Base-by-base conservation (phyloP, 768 basidiomycete genomes). In the Lactifluus piperatus region DNA sequence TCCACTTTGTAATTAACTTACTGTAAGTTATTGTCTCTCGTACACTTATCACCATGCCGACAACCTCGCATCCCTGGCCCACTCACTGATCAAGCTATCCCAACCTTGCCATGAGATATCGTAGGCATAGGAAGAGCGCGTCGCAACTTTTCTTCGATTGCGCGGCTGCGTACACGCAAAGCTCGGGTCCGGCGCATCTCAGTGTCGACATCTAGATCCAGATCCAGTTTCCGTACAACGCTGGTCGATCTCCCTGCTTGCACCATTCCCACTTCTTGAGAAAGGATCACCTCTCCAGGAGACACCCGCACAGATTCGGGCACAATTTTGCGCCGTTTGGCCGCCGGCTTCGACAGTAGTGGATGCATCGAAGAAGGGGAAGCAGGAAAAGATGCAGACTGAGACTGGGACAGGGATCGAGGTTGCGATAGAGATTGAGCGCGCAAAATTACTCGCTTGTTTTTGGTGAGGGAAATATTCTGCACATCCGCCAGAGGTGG, bases 131-230 rank as follows among this genome's bases (percentile, higher is more conserved):
- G n/a, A 51, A 51, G 56, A 32, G 48, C 49, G 14, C 45, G 22
- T 22, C 60, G 36, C 27, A 58, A 50, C 39, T 53, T 61, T 24
- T 51, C 57, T 36, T 53, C 57, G 11, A 61, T 53, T 10, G 16
- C 36, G 9, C 57, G 57, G 27, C 60, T 60, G 20, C 55, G 60
- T 9, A 36, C 26, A 7, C 56, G 53, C 32, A 60, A 60, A n/a
- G 39, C 58, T 29, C 53, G 58, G 26, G n/a, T 43, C 53, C 48
- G 39, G 24, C 20, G 16, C 16, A 11, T 37, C 41, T 55, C 26
- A 32, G 2, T 10, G 22, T 50, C 32, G 13, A 16, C 30, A 14
- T 36, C 39, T 32, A 2, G 10, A 26, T 6, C 20, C 24, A 2
- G 10, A 26, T 6, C 20, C 24, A 3, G 29, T 22, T 50, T 47